phyloP scores from a whole-genome alignment of 176 grass and related monocot genomes.

The Hordeum marinum region DNA sequence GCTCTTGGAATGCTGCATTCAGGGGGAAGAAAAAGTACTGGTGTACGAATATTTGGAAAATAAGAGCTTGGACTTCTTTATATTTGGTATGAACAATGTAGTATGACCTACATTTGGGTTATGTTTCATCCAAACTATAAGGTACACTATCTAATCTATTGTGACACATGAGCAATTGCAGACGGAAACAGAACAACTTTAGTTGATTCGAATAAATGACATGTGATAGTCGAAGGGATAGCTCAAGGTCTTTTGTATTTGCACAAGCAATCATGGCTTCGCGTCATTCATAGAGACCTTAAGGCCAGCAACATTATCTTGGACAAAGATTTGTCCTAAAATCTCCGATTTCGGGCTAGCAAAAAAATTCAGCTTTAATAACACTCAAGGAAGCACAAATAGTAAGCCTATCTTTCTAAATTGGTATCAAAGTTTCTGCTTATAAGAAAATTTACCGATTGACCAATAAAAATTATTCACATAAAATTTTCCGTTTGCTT shows the following conservation, averaged over 20 bases:
- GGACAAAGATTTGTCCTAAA: conserved; percentile 21
- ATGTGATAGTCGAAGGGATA: conserved; percentile 11
- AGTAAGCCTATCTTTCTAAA: conserved; percentile 11
- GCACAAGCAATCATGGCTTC: conserved; percentile 28
- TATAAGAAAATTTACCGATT: background rate
- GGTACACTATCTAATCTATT: background rate
- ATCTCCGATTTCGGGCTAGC: conserved; percentile 38
- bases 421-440: no score
- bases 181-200: background rate
- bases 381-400: conserved; percentile 22
- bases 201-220: conserved; percentile 6
- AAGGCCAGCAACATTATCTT: conserved; percentile 42
- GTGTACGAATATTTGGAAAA: conserved; percentile 26
- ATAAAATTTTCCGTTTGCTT: background rate
- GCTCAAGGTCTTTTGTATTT: conserved; percentile 39
- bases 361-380: conserved; percentile 24
- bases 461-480: background rate
- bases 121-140: background rate
- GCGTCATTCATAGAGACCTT: conserved; percentile 16
- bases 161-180: background rate
- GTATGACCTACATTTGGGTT: background rate
- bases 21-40: conserved; percentile 11
- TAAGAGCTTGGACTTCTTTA: conserved; percentile 26
- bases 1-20: conserved; percentile 8
- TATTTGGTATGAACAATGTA: background rate